A percentile compares a stretch with the other conserved stretches of the same genome.
These are phyloP conservation scores for Echium plantagineum DNA, from an alignment of 257 asterid species.

Conservation along the genomic window DNA sequence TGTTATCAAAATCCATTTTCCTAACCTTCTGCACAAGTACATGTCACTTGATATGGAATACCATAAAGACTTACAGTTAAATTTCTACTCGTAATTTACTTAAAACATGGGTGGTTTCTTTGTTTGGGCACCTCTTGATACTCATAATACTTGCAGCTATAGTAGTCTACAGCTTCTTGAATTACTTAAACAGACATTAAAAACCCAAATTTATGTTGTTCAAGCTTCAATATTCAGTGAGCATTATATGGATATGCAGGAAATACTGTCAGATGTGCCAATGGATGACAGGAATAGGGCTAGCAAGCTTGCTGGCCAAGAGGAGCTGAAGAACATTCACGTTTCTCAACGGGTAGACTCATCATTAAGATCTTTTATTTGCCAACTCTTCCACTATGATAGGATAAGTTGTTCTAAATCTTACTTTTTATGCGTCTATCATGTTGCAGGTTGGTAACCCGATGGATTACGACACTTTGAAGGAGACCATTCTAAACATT, in stretches of 20 bases:
- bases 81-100: too few species aligned
- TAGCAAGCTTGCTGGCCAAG: conserved; percentile 43
- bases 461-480: conserved; percentile 67
- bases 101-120: neutral
- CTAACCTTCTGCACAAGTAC: too few species aligned
- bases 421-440: conserved; percentile 9
- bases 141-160: neutral
- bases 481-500: conserved; percentile 53
- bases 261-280: conserved; percentile 87
- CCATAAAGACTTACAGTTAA: too few species aligned
- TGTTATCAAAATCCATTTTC: too few species aligned
- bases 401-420: neutral
- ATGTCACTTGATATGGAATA: too few species aligned
- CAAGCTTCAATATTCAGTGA: neutral
- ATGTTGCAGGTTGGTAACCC: conserved; percentile 77
- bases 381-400: neutral
- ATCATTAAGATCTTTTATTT: conserved; percentile 10
- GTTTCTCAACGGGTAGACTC: conserved; percentile 73
- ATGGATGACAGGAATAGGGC: conserved; percentile 64
- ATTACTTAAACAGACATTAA: neutral
- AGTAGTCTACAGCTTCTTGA: too few species aligned
- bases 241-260: conserved; percentile 35
- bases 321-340: conserved; percentile 59
- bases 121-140: neutral
- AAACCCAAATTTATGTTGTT: neutral